Conservation (phyloP, 768 basidiomycete species). For the Lentinula sp. region DNA sequence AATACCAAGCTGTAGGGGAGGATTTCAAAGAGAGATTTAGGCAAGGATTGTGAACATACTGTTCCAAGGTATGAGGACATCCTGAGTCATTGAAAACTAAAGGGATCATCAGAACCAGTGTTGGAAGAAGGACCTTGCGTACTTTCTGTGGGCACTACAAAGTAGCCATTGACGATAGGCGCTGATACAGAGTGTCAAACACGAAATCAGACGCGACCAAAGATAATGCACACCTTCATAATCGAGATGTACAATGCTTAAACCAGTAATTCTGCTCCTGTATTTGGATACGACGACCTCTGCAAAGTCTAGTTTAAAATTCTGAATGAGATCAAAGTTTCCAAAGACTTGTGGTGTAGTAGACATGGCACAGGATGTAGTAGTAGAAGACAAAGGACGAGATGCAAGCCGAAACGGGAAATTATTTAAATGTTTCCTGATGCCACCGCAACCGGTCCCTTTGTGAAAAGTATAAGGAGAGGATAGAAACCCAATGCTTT, state of each 20-base stretch:
- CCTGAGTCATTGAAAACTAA: conserved; percentile 92
- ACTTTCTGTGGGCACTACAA: conserved; percentile 90
- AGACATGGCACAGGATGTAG: conserved; percentile 20
- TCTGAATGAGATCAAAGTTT: conserved; percentile 80
- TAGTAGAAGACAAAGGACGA: conserved; percentile 7
- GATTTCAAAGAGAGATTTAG: conserved; percentile 3
- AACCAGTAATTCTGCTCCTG: conserved; percentile 81
- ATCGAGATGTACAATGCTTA: conserved; percentile 86
- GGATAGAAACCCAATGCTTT: neutral
- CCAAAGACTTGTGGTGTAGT: conserved; percentile 41
- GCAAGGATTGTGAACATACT: conserved; percentile 43
- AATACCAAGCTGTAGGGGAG: conserved; percentile 64
- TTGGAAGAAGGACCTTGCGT: conserved; percentile 17
- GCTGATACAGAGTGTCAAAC: conserved; percentile 36
- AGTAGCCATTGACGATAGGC: conserved; percentile 87
- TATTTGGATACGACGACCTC: conserved; percentile 85
- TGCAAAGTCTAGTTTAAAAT: conserved; percentile 70
- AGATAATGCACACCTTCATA: conserved; percentile 60
- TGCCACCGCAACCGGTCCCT: neutral
- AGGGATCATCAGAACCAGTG: neutral
- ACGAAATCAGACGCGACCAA: conserved; percentile 3
- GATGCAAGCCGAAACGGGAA: conserved; percentile 8
- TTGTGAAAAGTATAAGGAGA: neutral
- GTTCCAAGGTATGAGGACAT: conserved; percentile 94
- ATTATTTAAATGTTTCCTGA: neutral